Conservation (phyloP, 345 rosid species). For the Eucalyptus regnans region DNA sequence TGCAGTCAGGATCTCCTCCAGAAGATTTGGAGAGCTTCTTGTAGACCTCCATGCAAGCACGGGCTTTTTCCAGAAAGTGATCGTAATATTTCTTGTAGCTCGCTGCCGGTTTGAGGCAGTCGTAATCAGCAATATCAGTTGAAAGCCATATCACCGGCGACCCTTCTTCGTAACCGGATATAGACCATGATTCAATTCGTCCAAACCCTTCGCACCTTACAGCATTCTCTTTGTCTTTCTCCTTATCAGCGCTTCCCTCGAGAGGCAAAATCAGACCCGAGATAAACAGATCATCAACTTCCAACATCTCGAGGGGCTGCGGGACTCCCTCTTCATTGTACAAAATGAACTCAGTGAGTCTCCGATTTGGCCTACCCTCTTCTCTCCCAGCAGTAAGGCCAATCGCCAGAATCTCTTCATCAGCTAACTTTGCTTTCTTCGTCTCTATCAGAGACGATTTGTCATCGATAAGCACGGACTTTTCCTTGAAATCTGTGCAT, state of each 20-base stretch:
- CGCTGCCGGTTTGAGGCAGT: conserved; percentile 41
- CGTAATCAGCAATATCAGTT: conserved; percentile 47
- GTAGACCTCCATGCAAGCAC: conserved; percentile 50
- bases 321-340: conserved; percentile 21
- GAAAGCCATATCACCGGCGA: conserved; percentile 56
- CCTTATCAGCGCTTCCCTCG: conserved; percentile 23
- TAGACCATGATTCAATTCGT: conserved; percentile 40
- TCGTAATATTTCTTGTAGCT: conserved; percentile 34
- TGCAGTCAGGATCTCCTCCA: conserved; percentile 44
- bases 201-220: conserved; percentile 43
- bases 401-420: conserved; percentile 41
- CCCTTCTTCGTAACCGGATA: conserved; percentile 68
- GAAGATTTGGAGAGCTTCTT: conserved; percentile 35
- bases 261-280: conserved; percentile 39
- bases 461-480: conserved; percentile 20
- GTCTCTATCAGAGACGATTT: conserved; percentile 30
- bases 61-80: conserved; percentile 44
- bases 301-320: conserved; percentile 37
- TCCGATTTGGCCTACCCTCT: conserved; percentile 33
- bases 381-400: conserved; percentile 10
- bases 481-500: conserved; percentile 55
- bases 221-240: conserved; percentile 31
- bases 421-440: conserved; percentile 27
- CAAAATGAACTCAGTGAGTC: conserved; percentile 39
- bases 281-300: conserved; percentile 35